These are phyloP conservation scores for Aspergillus panamensis DNA, from an alignment of 495 filamentous ascomycete species.

Conservation along the genomic window DNA sequence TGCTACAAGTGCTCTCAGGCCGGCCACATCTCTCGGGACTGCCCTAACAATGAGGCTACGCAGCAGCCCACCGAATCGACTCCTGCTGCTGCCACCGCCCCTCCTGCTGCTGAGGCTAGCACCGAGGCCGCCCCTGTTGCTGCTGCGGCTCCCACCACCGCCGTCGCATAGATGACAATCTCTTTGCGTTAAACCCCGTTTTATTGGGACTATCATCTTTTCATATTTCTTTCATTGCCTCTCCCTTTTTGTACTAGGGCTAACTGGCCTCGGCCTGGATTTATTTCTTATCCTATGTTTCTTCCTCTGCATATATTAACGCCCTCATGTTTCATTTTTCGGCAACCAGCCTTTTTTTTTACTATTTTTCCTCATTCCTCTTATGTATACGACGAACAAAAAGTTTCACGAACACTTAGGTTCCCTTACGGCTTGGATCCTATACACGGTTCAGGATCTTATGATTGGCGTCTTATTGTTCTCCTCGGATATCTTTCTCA, in stretches of 20 bases:
- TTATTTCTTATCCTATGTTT: conserved; percentile 27
- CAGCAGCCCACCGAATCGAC: conserved; percentile 35
- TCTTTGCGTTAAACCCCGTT: conserved; percentile 24
- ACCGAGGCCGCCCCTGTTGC: conserved; percentile 30
- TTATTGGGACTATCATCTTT: conserved; percentile 21
- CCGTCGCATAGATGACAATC: conserved; percentile 50
- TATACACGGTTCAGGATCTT: conserved; percentile 37
- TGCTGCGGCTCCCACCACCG: conserved; percentile 48
- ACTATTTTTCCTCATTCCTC: conserved; percentile 24
- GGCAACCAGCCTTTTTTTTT: conserved; percentile 25
- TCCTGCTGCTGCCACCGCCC: conserved; percentile 32
- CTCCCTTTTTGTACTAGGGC: conserved; percentile 35
- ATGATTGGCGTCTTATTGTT: conserved; percentile 47
- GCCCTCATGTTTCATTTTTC: conserved; percentile 26
- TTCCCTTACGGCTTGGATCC: conserved; percentile 31
- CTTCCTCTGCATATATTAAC: conserved; percentile 46
- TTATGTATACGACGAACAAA: conserved; percentile 48
- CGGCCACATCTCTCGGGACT: conserved; percentile 95
- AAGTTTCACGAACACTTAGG: conserved; percentile 40
- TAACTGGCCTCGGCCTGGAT: conserved; percentile 28
- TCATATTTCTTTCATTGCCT: conserved; percentile 25
- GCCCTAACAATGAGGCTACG: conserved; percentile 60
- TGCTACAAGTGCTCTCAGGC: conserved; percentile 97
- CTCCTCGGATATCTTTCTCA: conserved; percentile 34
- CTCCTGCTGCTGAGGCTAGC: conserved; percentile 28